phyloP scores from a whole-genome alignment of 441 rosid genomes.

The Gossypium armourianum region DNA sequence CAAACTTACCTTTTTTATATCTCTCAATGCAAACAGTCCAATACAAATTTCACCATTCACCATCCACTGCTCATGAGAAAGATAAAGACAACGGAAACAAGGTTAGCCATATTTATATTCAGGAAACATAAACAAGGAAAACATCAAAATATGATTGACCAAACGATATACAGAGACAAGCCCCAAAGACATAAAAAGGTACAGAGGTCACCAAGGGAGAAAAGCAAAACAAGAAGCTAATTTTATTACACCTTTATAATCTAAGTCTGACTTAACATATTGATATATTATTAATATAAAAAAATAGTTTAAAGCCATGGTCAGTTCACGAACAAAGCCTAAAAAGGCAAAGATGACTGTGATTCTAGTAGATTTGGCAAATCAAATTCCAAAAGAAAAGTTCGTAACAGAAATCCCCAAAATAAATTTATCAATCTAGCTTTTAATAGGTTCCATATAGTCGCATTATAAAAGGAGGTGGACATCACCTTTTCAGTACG shows the following conservation, averaged over 20 bases:
- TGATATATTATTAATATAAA: neutral
- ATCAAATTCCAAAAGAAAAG: neutral
- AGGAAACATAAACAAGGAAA: neutral
- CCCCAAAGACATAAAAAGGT: neutral
- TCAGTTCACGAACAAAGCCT: neutral
- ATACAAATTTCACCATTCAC: conserved; percentile 98
- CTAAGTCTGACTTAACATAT: neutral
- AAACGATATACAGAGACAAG: neutral
- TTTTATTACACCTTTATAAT: neutral
- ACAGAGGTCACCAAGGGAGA: neutral
- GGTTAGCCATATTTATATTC: conserved; percentile 7
- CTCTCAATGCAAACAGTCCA: conserved; percentile 80
- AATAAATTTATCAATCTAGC: neutral
- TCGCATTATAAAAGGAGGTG: neutral
- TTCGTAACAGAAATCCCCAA: neutral
- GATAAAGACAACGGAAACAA: neutral
- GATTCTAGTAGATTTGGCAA: neutral
- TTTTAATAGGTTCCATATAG: neutral
- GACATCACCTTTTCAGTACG: conserved; percentile 73
- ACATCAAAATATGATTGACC: neutral
- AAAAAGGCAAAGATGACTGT: neutral
- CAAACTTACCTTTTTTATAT: conserved; percentile 61
- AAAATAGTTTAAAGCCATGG: neutral
- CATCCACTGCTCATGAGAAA: conserved; percentile 71
- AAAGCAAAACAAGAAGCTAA: neutral